phyloP scores from a whole-genome alignment of 2,329 filamentous ascomycete species.

The Cadophora sp. region DNA sequence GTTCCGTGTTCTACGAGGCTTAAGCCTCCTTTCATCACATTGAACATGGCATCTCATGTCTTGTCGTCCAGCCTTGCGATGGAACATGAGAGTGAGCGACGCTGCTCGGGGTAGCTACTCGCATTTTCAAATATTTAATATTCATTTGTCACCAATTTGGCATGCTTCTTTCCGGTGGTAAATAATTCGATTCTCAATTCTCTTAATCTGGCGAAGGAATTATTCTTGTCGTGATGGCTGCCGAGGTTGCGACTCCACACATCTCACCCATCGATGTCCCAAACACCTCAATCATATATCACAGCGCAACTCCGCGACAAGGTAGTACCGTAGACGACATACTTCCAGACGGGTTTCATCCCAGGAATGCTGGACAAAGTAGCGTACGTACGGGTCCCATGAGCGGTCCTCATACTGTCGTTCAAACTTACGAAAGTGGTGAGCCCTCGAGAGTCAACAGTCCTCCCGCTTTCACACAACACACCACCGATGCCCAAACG shows the following conservation, averaged over 20 bases:
- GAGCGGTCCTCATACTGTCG: not conserved
- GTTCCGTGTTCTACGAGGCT: not conserved
- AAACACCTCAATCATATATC: not conserved
- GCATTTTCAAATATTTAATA: no score
- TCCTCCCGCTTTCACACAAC: no score
- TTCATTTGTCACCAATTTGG: no score
- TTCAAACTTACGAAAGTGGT: not conserved
- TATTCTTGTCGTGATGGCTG: not conserved
- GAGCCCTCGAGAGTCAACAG: not conserved
- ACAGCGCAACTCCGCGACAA: not conserved
- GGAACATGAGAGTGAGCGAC: not conserved
- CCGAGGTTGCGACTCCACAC: not conserved
- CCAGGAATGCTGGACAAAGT: not conserved
- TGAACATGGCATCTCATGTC: not conserved
- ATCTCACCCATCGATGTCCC: not conserved
- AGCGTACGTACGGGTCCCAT: not conserved
- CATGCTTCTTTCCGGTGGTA: no score
- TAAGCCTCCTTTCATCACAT: not conserved
- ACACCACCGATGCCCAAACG: not conserved
- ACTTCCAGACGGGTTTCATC: not conserved
- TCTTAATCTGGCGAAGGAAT: not conserved
- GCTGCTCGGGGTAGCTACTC: no score
- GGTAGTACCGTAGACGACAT: not conserved
- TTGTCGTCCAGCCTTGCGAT: not conserved
- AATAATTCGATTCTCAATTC: no score